Percentiles rank a stretch among this genome's conserved stretches.
These are phyloP conservation scores for Rhizomucor pusillus DNA, from an alignment of 371 early-diverging fungal genomes.

Conservation along the genomic window DNA sequence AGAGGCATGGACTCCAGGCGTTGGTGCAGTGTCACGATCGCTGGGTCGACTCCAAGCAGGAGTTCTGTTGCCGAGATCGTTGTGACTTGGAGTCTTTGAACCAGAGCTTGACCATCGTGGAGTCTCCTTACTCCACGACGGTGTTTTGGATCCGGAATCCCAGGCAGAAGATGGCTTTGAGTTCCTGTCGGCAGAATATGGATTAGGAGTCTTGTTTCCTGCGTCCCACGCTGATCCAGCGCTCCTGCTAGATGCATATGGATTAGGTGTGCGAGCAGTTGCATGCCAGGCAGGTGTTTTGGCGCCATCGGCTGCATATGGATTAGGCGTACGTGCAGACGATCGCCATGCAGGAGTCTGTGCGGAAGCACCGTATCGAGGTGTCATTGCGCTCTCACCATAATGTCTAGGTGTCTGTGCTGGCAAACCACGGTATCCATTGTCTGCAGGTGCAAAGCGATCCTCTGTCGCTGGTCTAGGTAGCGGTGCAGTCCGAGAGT, in stretches of 20 bases:
- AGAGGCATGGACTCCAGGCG: constrained; percentile 35
- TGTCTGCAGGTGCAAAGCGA: constrained; percentile 2
- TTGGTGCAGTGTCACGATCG: constrained; percentile 38
- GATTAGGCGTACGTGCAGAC: constrained; percentile 68
- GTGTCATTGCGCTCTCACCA: constrained; percentile 53
- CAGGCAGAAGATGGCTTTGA: constrained; percentile 42
- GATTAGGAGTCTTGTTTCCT: constrained; percentile 56
- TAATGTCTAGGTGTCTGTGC: constrained; percentile 40
- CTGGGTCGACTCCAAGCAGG: constrained; percentile 40
- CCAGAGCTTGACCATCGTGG: constrained; percentile 40
- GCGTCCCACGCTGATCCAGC: constrained; percentile 50
- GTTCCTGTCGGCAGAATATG: constrained; percentile 39
- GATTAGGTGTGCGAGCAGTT: constrained; percentile 60
- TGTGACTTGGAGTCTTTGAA: constrained; percentile 65
- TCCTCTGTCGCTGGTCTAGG: background rate
- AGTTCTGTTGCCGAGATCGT: constrained; percentile 56
- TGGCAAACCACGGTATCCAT: constrained; percentile 1
- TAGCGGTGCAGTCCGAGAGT: constrained; percentile 6
- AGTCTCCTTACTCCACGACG: constrained; percentile 29
- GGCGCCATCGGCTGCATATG: constrained; percentile 58
- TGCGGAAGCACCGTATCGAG: constrained; percentile 55
- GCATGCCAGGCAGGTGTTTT: constrained; percentile 74
- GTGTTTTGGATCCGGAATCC: constrained; percentile 63
- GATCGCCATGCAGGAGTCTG: constrained; percentile 81
- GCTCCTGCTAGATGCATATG: constrained; percentile 29